phyloP scores from a whole-genome alignment of 169 alveolate genomes.

The Fabrea salina region DNA sequence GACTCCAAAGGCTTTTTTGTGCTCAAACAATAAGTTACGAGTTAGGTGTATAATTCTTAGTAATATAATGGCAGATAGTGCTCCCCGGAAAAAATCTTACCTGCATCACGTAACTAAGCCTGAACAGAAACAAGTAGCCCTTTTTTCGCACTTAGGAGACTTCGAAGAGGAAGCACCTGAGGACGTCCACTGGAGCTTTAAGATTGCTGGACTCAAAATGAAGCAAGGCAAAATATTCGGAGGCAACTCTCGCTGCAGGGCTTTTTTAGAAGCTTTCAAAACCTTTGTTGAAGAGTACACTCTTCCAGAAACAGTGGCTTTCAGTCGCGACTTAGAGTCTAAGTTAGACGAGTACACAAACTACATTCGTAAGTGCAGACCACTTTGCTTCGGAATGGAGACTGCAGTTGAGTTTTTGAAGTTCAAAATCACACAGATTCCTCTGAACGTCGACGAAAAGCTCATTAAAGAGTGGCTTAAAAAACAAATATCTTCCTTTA shows the following conservation, averaged over 20 bases:
- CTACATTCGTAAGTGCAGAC: neutral
- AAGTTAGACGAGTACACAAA: neutral
- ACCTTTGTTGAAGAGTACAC: neutral
- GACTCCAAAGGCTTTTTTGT: neutral
- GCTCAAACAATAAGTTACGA: no score
- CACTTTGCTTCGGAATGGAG: slow-evolving; percentile 9
- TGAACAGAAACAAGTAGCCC: neutral
- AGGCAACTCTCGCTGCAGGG: slow-evolving; percentile 9
- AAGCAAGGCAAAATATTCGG: neutral
- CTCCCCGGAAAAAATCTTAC: neutral
- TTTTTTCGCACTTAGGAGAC: neutral
- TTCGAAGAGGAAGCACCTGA: neutral
- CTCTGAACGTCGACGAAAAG: neutral
- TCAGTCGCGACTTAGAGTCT: slow-evolving; percentile 1
- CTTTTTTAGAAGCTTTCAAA: slow-evolving; percentile 8
- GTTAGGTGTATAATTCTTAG: no score
- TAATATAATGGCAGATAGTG: neutral
- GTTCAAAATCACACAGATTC: neutral
- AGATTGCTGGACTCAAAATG: neutral
- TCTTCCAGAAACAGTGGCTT: neutral
- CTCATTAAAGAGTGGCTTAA: neutral
- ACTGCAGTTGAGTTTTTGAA: slow-evolving; percentile 21
- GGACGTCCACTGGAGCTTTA: slow-evolving; percentile 21
- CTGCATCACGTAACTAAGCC: neutral
- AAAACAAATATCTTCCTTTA: neutral